Conservation (phyloP, 139 green algal genomes). For the Volvox reticuliferus region DNA sequence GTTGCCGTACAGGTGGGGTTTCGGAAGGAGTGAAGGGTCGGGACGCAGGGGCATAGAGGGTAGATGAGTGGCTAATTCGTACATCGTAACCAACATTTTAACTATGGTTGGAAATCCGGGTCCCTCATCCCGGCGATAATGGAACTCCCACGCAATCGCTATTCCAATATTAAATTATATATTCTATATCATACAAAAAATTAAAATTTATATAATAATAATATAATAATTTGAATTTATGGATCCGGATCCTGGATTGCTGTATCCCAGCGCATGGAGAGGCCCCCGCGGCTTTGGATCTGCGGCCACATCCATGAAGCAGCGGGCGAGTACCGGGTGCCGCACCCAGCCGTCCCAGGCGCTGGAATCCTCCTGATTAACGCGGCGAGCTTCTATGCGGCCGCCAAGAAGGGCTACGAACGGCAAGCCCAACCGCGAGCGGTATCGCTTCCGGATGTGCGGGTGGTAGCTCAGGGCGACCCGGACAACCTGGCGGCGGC, state of each 20-base stretch:
- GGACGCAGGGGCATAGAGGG: too few species aligned
- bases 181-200: too few species aligned
- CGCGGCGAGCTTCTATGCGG: conserved; percentile 15
- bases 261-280: neutral
- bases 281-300: conserved; percentile 30
- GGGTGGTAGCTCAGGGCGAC: conserved; percentile 43
- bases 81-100: too few species aligned
- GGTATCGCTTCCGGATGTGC: conserved; percentile 18
- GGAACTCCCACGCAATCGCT: too few species aligned
- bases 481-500: neutral
- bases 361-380: conserved; percentile 34
- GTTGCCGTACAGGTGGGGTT: conserved; percentile 29
- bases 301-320: conserved; percentile 47
- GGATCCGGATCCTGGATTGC: neutral
- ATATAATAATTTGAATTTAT: too few species aligned
- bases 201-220: too few species aligned
- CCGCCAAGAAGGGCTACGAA: neutral
- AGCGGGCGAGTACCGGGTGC: conserved; percentile 39
- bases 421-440: conserved; percentile 11
- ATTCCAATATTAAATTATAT: too few species aligned
- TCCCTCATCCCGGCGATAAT: too few species aligned
- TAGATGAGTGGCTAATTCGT: too few species aligned
- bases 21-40: neutral
- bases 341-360: neutral
- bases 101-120: too few species aligned